These are phyloP conservation scores for Penicillium aurantiogriseum DNA, from an alignment of 2,329 filamentous ascomycete genomes.

Conservation along the genomic window DNA sequence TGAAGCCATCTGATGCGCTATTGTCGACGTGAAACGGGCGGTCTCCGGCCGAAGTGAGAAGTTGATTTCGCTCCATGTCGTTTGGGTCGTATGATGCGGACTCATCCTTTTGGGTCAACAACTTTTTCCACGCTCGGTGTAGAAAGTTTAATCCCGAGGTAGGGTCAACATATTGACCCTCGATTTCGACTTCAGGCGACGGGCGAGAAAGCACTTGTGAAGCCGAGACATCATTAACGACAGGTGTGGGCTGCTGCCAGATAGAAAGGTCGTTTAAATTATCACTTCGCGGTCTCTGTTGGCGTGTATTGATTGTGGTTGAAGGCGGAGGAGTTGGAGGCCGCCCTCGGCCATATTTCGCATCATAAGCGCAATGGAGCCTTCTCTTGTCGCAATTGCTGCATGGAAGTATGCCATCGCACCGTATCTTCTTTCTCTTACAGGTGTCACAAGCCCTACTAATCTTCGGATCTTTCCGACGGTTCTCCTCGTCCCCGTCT, in stretches of 20 bases:
- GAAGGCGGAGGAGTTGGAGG: slow-evolving; percentile 14
- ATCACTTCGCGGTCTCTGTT: background rate
- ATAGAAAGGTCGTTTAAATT: background rate
- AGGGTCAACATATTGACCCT: slow-evolving; percentile 24
- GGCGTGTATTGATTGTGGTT: background rate
- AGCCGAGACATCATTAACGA: background rate
- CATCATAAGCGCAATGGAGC: slow-evolving; percentile 10
- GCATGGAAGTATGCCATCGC: slow-evolving; percentile 55
- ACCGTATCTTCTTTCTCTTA: slow-evolving; percentile 53
- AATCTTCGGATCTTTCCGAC: slow-evolving; percentile 21
- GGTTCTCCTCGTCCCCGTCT: slow-evolving; percentile 13
- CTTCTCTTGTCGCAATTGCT: slow-evolving; percentile 15
- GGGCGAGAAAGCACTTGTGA: slow-evolving; percentile 13
- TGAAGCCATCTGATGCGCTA: slow-evolving; percentile 33
- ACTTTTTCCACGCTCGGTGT: slow-evolving; percentile 20
- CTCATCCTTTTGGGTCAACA: slow-evolving; percentile 5
- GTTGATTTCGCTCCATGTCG: slow-evolving; percentile 12
- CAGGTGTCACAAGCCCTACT: slow-evolving; percentile 20
- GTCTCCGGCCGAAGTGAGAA: slow-evolving; percentile 36
- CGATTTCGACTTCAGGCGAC: slow-evolving; percentile 17
- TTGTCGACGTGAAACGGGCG: slow-evolving; percentile 43
- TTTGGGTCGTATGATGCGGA: slow-evolving; percentile 1
- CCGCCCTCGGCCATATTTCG: slow-evolving; percentile 14
- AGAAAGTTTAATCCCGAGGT: slow-evolving; percentile 24
- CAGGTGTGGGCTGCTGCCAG: background rate